A percentile compares a stretch with the other conserved stretches of the same genome.
Evolutionary conservation across 169 alveolate genomes (phyloP).

Genomic region (Eimeria necatrix): DNA sequence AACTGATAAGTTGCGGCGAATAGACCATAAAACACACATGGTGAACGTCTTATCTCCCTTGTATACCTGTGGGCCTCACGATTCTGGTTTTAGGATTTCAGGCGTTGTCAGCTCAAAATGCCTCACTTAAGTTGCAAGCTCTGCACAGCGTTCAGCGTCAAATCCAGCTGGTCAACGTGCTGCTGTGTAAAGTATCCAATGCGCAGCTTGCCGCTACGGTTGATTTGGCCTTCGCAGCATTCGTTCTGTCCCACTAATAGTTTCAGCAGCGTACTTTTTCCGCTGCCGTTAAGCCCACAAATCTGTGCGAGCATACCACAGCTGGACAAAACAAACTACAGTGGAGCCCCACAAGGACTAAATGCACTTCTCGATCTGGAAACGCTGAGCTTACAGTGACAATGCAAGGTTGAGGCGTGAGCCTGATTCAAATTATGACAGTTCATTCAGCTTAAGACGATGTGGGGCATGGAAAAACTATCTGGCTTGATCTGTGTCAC

Average conservation of each 20-base stretch:
- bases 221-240: conserved; percentile 94
- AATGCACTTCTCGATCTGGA: too few species aligned
- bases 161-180: conserved; percentile 97
- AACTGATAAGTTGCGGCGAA: neutral
- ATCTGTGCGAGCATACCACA: conserved; percentile 83
- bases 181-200: conserved; percentile 97
- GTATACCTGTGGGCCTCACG: too few species aligned
- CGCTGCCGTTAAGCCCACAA: conserved; percentile 99
- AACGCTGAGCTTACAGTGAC: too few species aligned
- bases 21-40: neutral
- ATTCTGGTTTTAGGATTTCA: too few species aligned
- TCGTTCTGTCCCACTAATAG: conserved; percentile 93
- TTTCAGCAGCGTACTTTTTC: conserved; percentile 97
- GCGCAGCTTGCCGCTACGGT: conserved; percentile 95
- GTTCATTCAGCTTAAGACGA: too few species aligned
- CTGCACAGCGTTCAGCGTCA: conserved; percentile 97
- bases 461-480: too few species aligned
- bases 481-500: too few species aligned
- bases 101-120: too few species aligned
- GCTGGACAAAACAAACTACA: neutral
- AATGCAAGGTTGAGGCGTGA: too few species aligned
- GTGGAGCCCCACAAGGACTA: neutral
- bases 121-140: conserved; percentile 89
- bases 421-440: too few species aligned
- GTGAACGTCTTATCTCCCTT: too few species aligned